Percentiles rank a stretch among this genome's conserved stretches.
Conservation (phyloP, 768 basidiomycete species). For the Dioszegia hungarica region DNA sequence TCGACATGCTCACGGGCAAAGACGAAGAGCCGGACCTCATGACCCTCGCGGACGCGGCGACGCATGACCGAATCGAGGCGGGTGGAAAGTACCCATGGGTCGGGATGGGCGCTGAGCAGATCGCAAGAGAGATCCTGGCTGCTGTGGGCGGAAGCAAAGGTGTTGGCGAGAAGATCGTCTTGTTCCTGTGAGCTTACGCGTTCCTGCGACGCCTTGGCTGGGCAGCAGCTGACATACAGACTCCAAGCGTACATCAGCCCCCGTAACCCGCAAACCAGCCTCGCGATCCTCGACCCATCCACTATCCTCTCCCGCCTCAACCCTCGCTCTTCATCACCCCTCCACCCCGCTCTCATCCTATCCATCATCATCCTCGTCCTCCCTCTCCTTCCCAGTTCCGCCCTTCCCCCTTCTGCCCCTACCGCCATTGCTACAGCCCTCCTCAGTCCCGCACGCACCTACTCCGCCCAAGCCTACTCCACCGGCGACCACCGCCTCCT, state of each 20-base stretch:
- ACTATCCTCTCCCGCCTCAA: constrained; percentile 17
- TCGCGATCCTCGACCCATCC: constrained; percentile 10
- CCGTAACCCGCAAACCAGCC: constrained; percentile 10
- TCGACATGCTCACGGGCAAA: constrained; percentile 7
- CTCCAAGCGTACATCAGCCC: constrained; percentile 22
- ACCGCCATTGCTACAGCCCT: neutral
- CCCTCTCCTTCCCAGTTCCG: constrained; percentile 7
- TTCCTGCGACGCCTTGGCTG: too few species aligned
- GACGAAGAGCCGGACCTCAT: constrained; percentile 36
- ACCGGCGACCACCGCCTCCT: constrained; percentile 26
- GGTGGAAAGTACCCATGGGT: constrained; percentile 25
- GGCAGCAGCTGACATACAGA: constrained; percentile 6
- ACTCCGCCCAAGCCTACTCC: neutral
- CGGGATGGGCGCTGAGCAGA: constrained; percentile 13
- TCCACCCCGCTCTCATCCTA: constrained; percentile 20
- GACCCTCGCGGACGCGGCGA: constrained; percentile 42
- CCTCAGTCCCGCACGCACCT: constrained; percentile 8
- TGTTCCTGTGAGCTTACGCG: constrained; percentile 26
- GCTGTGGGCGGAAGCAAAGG: constrained; percentile 25
- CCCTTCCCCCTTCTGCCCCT: neutral
- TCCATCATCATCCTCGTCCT: constrained; percentile 14
- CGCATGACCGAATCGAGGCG: neutral
- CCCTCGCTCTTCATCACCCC: constrained; percentile 7
- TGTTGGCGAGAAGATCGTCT: constrained; percentile 31
- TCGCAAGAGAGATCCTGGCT: constrained; percentile 20